These are phyloP conservation scores for Auricularia cornea DNA, from an alignment of 768 basidiomycete species.

Conservation along the genomic window DNA sequence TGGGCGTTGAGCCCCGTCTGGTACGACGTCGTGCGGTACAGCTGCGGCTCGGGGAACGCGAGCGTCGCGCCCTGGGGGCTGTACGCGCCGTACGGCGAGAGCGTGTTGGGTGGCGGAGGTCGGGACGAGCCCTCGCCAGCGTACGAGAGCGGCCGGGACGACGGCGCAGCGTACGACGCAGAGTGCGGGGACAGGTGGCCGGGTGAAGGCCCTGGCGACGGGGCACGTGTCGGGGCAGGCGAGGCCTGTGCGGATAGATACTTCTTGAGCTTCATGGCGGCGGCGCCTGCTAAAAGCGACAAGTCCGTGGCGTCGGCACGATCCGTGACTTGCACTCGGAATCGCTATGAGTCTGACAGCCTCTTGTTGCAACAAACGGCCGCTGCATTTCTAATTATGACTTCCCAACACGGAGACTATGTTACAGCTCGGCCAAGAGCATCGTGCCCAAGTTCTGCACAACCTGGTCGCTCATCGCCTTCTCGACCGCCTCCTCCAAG, in stretches of 20 bases:
- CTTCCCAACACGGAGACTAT: too few species aligned
- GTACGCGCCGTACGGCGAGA: background rate
- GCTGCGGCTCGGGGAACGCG: conserved; percentile 45
- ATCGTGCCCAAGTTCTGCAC: conserved; percentile 93
- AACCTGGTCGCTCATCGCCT: conserved; percentile 96
- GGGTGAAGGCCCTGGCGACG: background rate
- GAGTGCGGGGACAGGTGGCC: background rate
- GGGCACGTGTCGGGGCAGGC: background rate
- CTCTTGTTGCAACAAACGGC: too few species aligned
- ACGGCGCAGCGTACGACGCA: background rate
- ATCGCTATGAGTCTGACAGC: too few species aligned
- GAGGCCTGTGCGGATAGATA: background rate
- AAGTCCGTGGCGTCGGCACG: too few species aligned
- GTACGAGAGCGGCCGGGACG: background rate
- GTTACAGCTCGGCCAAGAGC: conserved; percentile 80
- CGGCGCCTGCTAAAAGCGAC: too few species aligned
- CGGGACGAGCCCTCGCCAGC: background rate
- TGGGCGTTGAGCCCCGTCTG: conserved; percentile 13
- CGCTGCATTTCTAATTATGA: too few species aligned
- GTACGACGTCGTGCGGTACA: conserved; percentile 38
- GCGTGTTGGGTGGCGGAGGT: too few species aligned
- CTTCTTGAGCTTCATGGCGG: background rate
- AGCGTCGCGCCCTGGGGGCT: conserved; percentile 15
- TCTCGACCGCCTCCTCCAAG: conserved; percentile 94
- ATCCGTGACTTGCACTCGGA: too few species aligned